Base-by-base conservation (phyloP, 176 grass and related monocot genomes). In the Rhynchospora pubera region DNA sequence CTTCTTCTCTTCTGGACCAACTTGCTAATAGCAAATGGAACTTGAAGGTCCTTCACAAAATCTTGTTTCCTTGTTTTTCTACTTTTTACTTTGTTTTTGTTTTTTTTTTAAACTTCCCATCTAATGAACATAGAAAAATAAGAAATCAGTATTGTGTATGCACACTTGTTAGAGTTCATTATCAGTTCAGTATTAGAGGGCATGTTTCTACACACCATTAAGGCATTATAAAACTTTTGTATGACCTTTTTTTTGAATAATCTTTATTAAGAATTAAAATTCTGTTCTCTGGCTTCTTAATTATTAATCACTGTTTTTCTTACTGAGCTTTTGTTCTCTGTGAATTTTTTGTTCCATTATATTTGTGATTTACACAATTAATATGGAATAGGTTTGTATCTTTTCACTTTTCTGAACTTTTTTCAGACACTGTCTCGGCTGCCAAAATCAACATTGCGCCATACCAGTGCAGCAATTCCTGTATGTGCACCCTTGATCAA, bases 21-120 rank as follows among this genome's bases (percentile, higher is more conserved):
- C 92, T 98, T 86, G 96, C 87, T 14, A 90, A 90, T 86, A 94
- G 92, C 82, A 94, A 94, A 56, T 98, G 95, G 92, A 98, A 94
- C 72, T 84, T 98, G 81, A 98, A 98, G 96, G 96, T 98, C 13
- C 75, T 28, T 22, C n/a, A 57, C n/a, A n/a, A 83, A 12, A 50
- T 65, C 26, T 39, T 64, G n/a, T 60, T 78, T 28, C 2, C 7
- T 6, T 12, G 13, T 21, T 59, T 79, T 59, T 30, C 22, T 32
- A 32, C 53, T 32, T 59, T 8, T 57, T 72, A 23, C 28, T 68
- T 68, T 68, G 30, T n/a, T n/a, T n/a, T n/a, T n/a, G n/a, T 42
- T 72, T 50, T 50, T 48, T 48, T 48, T 46, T 3, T 23, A 21
- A 23, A 8, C 12, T 72, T n/a, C 19, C 9, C 9, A 72, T 13